Percentiles rank a stretch among this genome's conserved stretches.
phyloP scores from a whole-genome alignment of 441 rosid genomes.

The Gossypium lobatum region DNA sequence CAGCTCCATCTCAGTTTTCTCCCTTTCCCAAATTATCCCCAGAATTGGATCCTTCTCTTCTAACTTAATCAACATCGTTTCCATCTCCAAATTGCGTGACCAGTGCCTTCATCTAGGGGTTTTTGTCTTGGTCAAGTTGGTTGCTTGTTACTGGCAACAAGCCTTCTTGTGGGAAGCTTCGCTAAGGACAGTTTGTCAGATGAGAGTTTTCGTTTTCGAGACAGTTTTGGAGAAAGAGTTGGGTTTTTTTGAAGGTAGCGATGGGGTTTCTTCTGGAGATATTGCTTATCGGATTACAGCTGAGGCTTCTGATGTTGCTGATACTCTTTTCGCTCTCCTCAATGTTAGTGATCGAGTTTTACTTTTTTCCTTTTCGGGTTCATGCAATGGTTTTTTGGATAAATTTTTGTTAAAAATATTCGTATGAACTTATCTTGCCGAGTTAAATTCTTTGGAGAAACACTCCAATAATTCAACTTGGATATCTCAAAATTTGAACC shows the following conservation, averaged over 20 bases:
- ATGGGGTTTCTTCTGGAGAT: conserved; percentile 64
- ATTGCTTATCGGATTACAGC: conserved; percentile 75
- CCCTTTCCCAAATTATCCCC: conserved; percentile 68
- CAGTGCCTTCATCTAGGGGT: conserved; percentile 41
- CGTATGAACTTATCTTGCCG: background rate
- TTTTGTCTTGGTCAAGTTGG: conserved; percentile 37
- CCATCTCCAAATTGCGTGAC: conserved; percentile 26
- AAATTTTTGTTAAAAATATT: background rate
- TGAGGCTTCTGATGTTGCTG: conserved; percentile 76
- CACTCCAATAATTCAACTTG: background rate
- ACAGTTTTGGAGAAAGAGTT: conserved; percentile 52
- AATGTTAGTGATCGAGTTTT: conserved; percentile 42
- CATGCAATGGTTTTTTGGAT: background rate
- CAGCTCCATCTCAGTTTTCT: conserved; percentile 59
- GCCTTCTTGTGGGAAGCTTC: conserved; percentile 84
- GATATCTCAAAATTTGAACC: background rate
- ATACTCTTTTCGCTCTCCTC: conserved; percentile 67
- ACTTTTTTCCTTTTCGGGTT: background rate
- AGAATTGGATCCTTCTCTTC: conserved; percentile 53
- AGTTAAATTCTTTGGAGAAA: background rate
- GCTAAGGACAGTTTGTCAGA: conserved; percentile 38
- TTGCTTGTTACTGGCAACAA: conserved; percentile 64
- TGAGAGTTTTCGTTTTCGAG: conserved; percentile 57
- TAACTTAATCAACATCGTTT: conserved; percentile 23
- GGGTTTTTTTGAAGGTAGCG: conserved; percentile 66